These are phyloP conservation scores for Diversispora eburnea DNA, from an alignment of 192 early-diverging fungal genomes.

Conservation along the genomic window DNA sequence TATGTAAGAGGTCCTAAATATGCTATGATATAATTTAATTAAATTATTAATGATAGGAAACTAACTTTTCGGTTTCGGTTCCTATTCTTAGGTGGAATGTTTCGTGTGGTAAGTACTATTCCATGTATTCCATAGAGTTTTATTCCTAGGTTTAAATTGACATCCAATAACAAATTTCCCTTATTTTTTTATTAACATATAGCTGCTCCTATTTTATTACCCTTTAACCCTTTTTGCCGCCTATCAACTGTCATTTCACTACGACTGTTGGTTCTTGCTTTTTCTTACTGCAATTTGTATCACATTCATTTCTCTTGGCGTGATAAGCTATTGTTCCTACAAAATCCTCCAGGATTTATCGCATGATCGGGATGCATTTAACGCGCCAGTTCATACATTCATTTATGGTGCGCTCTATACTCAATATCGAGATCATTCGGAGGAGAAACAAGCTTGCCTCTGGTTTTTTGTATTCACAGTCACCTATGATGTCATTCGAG, in stretches of 20 bases:
- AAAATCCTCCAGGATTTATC: neutral
- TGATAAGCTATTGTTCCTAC: neutral
- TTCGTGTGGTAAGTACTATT: slow-evolving; percentile 21
- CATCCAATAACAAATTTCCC: neutral
- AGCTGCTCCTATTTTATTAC: slow-evolving; percentile 20
- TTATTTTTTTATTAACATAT: neutral
- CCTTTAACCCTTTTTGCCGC: slow-evolving; percentile 2
- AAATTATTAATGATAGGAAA: too few species aligned
- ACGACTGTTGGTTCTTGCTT: slow-evolving; percentile 16
- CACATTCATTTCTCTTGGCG: slow-evolving; percentile 3
- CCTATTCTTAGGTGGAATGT: neutral
- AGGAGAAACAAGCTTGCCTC: neutral
- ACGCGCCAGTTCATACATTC: neutral
- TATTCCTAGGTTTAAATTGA: neutral
- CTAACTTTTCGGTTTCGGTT: neutral
- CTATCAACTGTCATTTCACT: slow-evolving; percentile 6
- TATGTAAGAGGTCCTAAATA: too few species aligned
- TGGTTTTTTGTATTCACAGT: neutral
- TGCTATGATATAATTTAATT: too few species aligned
- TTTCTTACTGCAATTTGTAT: slow-evolving; percentile 3
- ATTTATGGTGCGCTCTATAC: slow-evolving; percentile 10
- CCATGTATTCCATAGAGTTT: neutral
- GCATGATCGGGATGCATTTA: neutral
- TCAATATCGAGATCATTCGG: neutral
- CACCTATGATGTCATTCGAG: slow-evolving; percentile 20